Base-by-base conservation (phyloP, 1,284 basidiomycete species). In the Ustilago bromivora region DNA sequence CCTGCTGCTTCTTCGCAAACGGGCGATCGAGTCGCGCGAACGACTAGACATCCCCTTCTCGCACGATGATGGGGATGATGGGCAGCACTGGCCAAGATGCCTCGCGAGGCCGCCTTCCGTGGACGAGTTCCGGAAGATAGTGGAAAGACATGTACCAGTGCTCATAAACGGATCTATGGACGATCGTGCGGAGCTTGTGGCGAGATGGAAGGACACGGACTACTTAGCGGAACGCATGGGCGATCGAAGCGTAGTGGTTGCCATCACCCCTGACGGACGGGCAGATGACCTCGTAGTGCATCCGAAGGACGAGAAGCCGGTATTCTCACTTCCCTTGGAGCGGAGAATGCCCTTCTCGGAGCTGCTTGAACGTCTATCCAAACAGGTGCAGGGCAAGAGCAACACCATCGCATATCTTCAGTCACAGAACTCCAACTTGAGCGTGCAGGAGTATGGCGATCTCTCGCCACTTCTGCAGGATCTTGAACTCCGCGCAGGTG, bases 401-500 rank as follows among this genome's bases (percentile, higher is more conserved):
- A 49, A 67, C 4, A 63, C 65, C 9, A 57, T 81, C 52, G 74
- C 75, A 34, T 84, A 84, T 41, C 75, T 84, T 4, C 82, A 84
- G 60, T 79, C 78, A 2, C 82, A 84, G 59, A 76, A 83, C 67
- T 79, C 78, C 23, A 84, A 84, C 47, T 60, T 84, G 38, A 71
- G 66, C 56, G 65, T 71, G 3, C 46, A 57, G 40, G 78, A 79
- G 46, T 73, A 62, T n/a, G 77, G 76, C 35, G 79, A 80, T 41
- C 75, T 84, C 51, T 68, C 69, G 15, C 80, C 80, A 4, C 71
- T 84, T 7, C 57, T 78, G 1, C 46, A 51, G 0, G 82, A 83
- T 49, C 65, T 84, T 4, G 49, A 69, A 17, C 4, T 38, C 6
- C 17, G 34, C 31, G 56, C 59, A 59, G 9, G 15, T 10, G 3